A percentile compares a stretch with the other conserved stretches of the same genome.
Evolutionary conservation across 306 rosid species (phyloP).

Genomic region (Quercus variabilis): DNA sequence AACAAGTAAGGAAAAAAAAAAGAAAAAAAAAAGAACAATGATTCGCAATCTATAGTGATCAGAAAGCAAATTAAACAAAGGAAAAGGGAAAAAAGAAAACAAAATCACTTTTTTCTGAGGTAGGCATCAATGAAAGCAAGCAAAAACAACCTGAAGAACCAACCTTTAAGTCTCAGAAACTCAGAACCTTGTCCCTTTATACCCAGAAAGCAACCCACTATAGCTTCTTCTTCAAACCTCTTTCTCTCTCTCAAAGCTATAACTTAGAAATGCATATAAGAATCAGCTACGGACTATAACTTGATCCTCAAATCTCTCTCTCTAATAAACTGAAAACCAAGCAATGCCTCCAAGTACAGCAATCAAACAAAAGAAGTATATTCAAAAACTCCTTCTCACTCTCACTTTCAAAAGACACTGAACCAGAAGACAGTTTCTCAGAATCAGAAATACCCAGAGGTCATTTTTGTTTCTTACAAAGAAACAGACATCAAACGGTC

Average conservation of each 20-base stretch:
- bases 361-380: conserved; percentile 30
- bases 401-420: conserved; percentile 20
- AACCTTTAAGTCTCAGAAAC: conserved; percentile 73
- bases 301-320: conserved; percentile 20
- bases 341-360: conserved; percentile 42
- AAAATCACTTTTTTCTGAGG: conserved; percentile 19
- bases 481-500: conserved; percentile 34
- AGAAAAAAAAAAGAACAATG: conserved; percentile 6
- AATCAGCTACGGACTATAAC: conserved; percentile 25
- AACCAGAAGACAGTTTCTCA: conserved; percentile 15
- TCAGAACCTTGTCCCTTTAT: conserved; percentile 12
- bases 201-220: conserved; percentile 28
- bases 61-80: conserved; percentile 1
- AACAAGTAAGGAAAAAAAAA: neutral
- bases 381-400: conserved; percentile 20
- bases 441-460: conserved; percentile 32
- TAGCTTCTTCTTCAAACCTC: conserved; percentile 58
- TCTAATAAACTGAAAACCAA: neutral
- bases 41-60: neutral
- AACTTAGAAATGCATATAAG: conserved; percentile 14
- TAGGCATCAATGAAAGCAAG: conserved; percentile 41
- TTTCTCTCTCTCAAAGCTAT: conserved; percentile 6
- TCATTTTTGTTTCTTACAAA: conserved; percentile 18
- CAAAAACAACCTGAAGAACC: conserved; percentile 37
- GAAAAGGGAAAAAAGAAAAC: conserved; percentile 9